A percentile compares a stretch with the other conserved stretches of the same genome.
Evolutionary conservation across 495 filamentous ascomycete genomes (phyloP).

Genomic region (Apodospora peruviana): DNA sequence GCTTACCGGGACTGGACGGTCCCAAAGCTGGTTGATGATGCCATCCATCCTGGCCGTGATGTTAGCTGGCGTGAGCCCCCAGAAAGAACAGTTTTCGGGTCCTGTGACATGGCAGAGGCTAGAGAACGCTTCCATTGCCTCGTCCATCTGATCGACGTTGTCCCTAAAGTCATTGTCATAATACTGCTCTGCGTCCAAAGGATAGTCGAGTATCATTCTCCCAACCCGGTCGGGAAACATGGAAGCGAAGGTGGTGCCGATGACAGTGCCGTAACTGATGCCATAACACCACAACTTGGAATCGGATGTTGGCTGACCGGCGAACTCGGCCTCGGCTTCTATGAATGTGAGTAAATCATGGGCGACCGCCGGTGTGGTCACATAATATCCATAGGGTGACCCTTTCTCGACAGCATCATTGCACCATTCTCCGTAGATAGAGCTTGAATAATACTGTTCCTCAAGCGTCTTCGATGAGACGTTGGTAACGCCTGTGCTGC

Average conservation of each 20-base stretch:
- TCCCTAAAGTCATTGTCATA: slow-evolving; percentile 4
- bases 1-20: background rate
- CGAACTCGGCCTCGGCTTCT: background rate
- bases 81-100: background rate
- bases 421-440: slow-evolving; percentile 6
- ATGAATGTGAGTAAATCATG: slow-evolving; percentile 1
- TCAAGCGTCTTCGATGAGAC: background rate
- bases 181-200: background rate
- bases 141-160: slow-evolving; percentile 2
- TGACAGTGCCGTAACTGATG: slow-evolving; percentile 5
- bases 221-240: slow-evolving; percentile 1
- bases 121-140: background rate
- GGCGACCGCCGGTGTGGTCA: background rate
- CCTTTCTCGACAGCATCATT: background rate
- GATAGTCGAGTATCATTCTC: slow-evolving; percentile 1
- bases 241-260: slow-evolving; percentile 1
- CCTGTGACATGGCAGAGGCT: background rate
- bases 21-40: background rate
- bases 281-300: slow-evolving; percentile 1
- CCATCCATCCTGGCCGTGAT: background rate
- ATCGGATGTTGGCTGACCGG: background rate
- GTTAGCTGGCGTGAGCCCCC: background rate
- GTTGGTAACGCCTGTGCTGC: background rate
- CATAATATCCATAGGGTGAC: background rate
- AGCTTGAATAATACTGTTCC: background rate